These are phyloP conservation scores for Wickerhamiella musiphila DNA, from an alignment of 805 yeast species.

Conservation along the genomic window DNA sequence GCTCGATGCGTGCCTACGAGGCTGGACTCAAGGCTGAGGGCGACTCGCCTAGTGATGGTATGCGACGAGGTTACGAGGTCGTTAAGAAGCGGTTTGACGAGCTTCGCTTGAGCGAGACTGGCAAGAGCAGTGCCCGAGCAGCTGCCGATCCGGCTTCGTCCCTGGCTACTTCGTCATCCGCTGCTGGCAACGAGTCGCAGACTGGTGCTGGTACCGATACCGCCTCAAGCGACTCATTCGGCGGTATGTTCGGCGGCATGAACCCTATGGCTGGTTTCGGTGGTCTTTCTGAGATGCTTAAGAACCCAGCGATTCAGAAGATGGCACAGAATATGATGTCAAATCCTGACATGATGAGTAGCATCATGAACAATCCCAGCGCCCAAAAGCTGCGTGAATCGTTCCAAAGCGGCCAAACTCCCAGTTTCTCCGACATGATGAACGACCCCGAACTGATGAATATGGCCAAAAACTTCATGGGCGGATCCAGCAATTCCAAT, in stretches of 20 bases:
- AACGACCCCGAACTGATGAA: slow-evolving; percentile 63
- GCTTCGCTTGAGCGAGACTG: slow-evolving; percentile 23
- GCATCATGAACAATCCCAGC: slow-evolving; percentile 65
- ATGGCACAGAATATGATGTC: slow-evolving; percentile 81
- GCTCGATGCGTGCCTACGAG: slow-evolving; percentile 78
- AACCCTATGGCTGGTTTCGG: slow-evolving; percentile 55
- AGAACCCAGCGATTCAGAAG: slow-evolving; percentile 81
- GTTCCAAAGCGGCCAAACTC: slow-evolving; percentile 52
- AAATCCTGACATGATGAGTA: slow-evolving; percentile 59
- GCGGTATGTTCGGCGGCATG: slow-evolving; percentile 29
- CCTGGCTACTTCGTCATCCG: slow-evolving; percentile 1
- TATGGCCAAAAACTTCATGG: slow-evolving; percentile 20
- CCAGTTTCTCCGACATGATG: slow-evolving; percentile 47
- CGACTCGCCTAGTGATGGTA: slow-evolving; percentile 61
- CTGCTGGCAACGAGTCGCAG: not conserved
- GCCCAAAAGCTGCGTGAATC: slow-evolving; percentile 69
- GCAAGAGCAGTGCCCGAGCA: slow-evolving; percentile 11
- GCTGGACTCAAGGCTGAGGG: slow-evolving; percentile 70
- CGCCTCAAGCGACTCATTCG: slow-evolving; percentile 8
- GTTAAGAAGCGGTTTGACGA: slow-evolving; percentile 79
- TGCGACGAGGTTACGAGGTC: slow-evolving; percentile 85
- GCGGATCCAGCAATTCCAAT: not conserved
- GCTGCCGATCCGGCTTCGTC: slow-evolving; percentile 10
- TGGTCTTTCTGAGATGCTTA: slow-evolving; percentile 49
- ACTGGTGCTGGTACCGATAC: slow-evolving; percentile 3